These are phyloP conservation scores for Gyrodon lividus DNA, from an alignment of 768 basidiomycete genomes.

Conservation along the genomic window DNA sequence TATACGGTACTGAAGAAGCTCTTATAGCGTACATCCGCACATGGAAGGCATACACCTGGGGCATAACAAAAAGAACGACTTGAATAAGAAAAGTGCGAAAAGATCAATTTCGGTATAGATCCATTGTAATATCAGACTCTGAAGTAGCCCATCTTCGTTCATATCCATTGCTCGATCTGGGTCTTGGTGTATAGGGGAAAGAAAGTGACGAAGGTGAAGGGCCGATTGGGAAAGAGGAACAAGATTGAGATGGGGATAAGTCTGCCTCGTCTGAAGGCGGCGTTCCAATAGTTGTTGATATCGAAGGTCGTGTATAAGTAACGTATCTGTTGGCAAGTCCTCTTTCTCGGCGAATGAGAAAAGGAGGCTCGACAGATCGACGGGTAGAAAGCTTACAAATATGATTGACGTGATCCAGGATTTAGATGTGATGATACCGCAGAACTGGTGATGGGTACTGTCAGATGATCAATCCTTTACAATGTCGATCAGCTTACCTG, in stretches of 20 bases:
- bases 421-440: slow-evolving; percentile 52
- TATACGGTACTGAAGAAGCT: background rate
- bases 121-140: slow-evolving; percentile 18
- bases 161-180: slow-evolving; percentile 3
- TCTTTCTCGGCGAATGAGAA: background rate
- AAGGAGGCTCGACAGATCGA: background rate
- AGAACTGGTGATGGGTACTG: slow-evolving; percentile 36
- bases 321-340: background rate
- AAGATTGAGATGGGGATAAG: background rate
- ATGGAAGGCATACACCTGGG: background rate
- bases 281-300: slow-evolving; percentile 4
- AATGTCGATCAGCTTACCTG: slow-evolving; percentile 41
- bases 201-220: slow-evolving; percentile 4
- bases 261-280: slow-evolving; percentile 4
- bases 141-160: slow-evolving; percentile 25
- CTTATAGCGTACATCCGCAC: background rate
- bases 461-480: background rate
- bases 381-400: slow-evolving; percentile 20
- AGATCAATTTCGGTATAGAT: slow-evolving; percentile 17
- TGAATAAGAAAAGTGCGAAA: background rate
- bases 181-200: background rate
- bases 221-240: background rate
- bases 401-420: slow-evolving; percentile 12
- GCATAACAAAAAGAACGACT: background rate
- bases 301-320: slow-evolving; percentile 12